Evolutionary conservation across 2,329 filamentous ascomycete species (phyloP).

Genomic region (Alternaria alternata): DNA sequence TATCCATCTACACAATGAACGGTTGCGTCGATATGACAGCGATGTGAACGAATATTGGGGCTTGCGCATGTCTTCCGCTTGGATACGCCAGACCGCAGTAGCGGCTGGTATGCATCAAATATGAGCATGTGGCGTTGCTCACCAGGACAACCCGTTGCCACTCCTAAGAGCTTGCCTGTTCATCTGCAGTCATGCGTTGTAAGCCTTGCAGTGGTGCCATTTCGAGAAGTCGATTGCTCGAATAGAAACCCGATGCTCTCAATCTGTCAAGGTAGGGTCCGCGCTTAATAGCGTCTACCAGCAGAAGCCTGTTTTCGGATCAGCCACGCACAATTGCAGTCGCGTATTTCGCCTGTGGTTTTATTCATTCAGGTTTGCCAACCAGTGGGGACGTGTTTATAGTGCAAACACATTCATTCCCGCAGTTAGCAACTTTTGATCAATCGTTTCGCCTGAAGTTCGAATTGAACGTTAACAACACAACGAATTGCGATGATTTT

Average conservation of each 20-base stretch:
- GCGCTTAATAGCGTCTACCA: not conserved
- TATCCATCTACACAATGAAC: not conserved
- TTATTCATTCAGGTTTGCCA: not conserved
- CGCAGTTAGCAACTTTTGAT: not conserved
- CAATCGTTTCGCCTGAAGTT: not conserved
- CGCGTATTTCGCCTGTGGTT: not conserved
- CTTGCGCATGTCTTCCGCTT: not conserved
- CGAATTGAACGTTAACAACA: not conserved
- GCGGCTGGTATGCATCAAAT: not conserved
- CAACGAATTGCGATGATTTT: not conserved
- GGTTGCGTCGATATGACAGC: not conserved
- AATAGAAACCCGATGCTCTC: not conserved
- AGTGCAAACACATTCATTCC: not conserved
- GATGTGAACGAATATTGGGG: not conserved
- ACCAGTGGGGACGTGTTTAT: not conserved
- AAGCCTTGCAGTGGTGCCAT: slow-evolving; percentile 1
- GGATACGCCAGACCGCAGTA: not conserved
- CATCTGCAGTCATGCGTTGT: not conserved
- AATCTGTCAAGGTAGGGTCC: slow-evolving; percentile 1
- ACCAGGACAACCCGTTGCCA: not conserved
- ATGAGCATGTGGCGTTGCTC: not conserved
- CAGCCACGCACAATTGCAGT: not conserved
- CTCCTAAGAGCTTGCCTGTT: not conserved
- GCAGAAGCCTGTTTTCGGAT: not conserved
- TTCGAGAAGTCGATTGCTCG: slow-evolving; percentile 3